Base-by-base conservation (phyloP, 2,329 filamentous ascomycete genomes). In the Diatrype stigma region DNA sequence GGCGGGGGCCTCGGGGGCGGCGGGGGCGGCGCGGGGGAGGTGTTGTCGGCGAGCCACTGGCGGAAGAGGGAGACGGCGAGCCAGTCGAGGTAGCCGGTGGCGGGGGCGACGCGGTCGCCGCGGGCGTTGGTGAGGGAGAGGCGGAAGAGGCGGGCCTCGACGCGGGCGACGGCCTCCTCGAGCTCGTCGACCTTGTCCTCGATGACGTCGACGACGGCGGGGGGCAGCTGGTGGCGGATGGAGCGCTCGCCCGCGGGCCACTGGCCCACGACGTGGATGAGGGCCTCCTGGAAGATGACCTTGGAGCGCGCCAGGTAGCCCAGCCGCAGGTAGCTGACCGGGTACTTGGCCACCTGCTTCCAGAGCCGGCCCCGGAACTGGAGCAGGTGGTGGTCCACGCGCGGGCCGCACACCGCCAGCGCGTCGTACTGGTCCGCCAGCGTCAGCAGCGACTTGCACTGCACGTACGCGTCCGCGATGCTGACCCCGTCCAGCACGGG, bases 291-390 rank as follows among this genome's bases (percentile, higher is more conserved):
- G 63, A 91, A 92, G 47, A 92, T 91, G 58, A 92, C 85, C 58
- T 88, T 87, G 62, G 86, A 92, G 42, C 89, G 84, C 8, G 91
- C 87, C 40, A 96, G 79, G 63, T 91, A 96, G 35, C 91, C 92
- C 1, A 97, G 80, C 51, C 92, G 92, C 45, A 96, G 81, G 65
- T 96, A 97, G 53, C 86, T 91, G 45, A 94, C 89, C 12, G 93
- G 92, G 65, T 96, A 96, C 70, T 96, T 96, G 48, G 92, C 91
- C 56, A 96, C 95, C 70, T 96, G 93, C 69, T 94, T 96, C 87
- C 92, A 96, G 2, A 97, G 79, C 2, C 90, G 82, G 21, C 87
- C 89, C 62, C 94, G 90, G 67, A 96, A 97, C 60, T 94, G 90
- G 16, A 97, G 76, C 14, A 97, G 78, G 68, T 97, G 93, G 72